Percentiles rank a stretch among this genome's conserved stretches.
These are phyloP conservation scores for Colletotrichum tropicale DNA, from an alignment of 2,329 filamentous ascomycete species.

Conservation along the genomic window DNA sequence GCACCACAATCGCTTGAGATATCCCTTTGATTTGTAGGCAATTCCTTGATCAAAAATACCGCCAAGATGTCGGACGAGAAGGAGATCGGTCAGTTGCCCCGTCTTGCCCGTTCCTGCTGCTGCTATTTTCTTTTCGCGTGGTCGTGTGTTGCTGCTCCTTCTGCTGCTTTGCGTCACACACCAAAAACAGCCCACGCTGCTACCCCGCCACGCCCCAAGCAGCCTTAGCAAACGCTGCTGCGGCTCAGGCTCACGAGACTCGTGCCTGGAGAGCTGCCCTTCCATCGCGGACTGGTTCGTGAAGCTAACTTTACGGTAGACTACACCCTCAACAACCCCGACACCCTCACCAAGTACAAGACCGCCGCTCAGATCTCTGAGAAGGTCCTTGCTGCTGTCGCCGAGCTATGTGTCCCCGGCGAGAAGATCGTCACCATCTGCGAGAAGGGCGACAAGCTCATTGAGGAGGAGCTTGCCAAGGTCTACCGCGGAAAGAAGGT, in stretches of 20 bases:
- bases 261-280: background rate
- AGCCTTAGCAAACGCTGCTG: background rate
- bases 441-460: constrained; percentile 92
- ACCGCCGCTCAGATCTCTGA: constrained; percentile 93
- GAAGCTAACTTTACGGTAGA: constrained; percentile 53
- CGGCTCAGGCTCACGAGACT: background rate
- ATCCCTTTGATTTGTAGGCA: constrained; percentile 3
- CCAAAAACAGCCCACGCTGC: constrained; percentile 24
- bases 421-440: constrained; percentile 94
- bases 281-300: background rate
- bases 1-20: constrained; percentile 17
- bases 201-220: constrained; percentile 1
- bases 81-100: constrained; percentile 44
- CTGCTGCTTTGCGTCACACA: constrained; percentile 24
- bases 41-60: constrained; percentile 13
- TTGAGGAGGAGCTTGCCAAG: constrained; percentile 92
- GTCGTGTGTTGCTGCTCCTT: constrained; percentile 25
- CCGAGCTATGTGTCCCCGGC: constrained; percentile 75
- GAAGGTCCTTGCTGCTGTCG: constrained; percentile 89
- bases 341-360: constrained; percentile 99
- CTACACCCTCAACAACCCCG: constrained; percentile 88
- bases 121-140: background rate
- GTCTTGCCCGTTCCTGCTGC: background rate
- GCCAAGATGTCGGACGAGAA: constrained; percentile 51
- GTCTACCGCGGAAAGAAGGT: constrained; percentile 99